phyloP scores from a whole-genome alignment of 179 eudicot genomes.

The Spinacia oleracea region DNA sequence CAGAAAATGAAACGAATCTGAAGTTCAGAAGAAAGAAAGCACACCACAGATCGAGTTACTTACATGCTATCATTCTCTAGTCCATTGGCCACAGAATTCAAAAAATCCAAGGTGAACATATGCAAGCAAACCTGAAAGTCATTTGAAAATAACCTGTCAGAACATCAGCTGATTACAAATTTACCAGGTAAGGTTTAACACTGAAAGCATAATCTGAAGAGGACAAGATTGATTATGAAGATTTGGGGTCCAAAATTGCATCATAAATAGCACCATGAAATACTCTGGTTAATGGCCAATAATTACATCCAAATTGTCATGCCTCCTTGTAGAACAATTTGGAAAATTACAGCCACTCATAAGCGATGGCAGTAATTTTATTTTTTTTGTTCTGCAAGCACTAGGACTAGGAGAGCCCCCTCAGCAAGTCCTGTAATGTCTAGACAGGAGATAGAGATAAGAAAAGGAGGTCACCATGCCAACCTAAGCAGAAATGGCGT shows the following conservation, averaged over 20 bases:
- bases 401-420: not conserved
- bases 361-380: not conserved
- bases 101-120: slow-evolving; percentile 95
- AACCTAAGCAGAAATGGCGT: not conserved
- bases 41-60: slow-evolving; percentile 32
- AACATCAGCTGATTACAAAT: not conserved
- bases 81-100: slow-evolving; percentile 90
- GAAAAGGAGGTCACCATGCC: not conserved
- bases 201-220: not conserved
- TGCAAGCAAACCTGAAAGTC: slow-evolving; percentile 88
- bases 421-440: not conserved
- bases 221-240: not conserved
- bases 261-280: no score
- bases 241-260: not conserved
- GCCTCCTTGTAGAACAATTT: not conserved
- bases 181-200: not conserved
- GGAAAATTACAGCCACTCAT: not conserved
- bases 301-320: no score
- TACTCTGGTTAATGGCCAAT: no score
- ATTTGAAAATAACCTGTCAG: slow-evolving; percentile 12
- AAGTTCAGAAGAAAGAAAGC: not conserved
- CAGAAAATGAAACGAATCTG: not conserved
- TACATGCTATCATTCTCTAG: slow-evolving; percentile 97
- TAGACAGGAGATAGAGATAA: not conserved
- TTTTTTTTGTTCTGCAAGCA: not conserved